Evolutionary conservation across 1,284 basidiomycete species (phyloP).

Genomic region (Naganishia sp.): DNA sequence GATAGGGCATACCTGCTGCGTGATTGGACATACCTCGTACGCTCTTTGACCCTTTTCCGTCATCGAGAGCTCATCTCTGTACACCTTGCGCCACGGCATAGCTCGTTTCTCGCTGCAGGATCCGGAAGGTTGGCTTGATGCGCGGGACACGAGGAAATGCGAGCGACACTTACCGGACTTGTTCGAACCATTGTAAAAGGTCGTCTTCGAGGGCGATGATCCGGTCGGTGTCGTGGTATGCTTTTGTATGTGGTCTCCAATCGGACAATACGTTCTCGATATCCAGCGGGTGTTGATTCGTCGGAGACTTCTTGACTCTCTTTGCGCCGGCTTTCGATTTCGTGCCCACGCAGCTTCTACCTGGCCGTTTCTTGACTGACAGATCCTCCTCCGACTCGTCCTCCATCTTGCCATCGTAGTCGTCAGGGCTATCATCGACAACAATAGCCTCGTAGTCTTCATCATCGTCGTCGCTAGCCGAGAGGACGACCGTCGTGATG

Average conservation of each 20-base stretch:
- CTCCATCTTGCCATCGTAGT: neutral
- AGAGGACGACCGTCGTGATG: constrained; percentile 7
- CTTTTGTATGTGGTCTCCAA: constrained; percentile 19
- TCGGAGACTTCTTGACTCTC: neutral
- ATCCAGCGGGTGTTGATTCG: neutral
- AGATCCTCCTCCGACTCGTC: neutral
- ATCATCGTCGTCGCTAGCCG: constrained; percentile 10
- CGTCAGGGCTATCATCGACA: constrained; percentile 2
- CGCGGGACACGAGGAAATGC: neutral
- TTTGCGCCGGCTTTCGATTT: neutral
- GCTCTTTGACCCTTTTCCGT: constrained; percentile 52
- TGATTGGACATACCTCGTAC: constrained; percentile 47
- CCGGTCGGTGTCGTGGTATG: constrained; percentile 41
- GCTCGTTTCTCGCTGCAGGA: constrained; percentile 45
- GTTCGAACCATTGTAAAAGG: constrained; percentile 51
- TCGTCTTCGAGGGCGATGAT: constrained; percentile 39
- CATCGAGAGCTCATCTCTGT: constrained; percentile 38
- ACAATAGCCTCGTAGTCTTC: constrained; percentile 4
- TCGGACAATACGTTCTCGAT: constrained; percentile 1
- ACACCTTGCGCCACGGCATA: constrained; percentile 54
- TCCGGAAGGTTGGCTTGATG: constrained; percentile 15
- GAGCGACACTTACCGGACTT: constrained; percentile 41
- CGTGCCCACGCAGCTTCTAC: neutral
- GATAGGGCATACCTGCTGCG: neutral
- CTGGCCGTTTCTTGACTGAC: neutral